Base-by-base conservation (phyloP, 176 grass and related monocot species). In the Lolium perenne region DNA sequence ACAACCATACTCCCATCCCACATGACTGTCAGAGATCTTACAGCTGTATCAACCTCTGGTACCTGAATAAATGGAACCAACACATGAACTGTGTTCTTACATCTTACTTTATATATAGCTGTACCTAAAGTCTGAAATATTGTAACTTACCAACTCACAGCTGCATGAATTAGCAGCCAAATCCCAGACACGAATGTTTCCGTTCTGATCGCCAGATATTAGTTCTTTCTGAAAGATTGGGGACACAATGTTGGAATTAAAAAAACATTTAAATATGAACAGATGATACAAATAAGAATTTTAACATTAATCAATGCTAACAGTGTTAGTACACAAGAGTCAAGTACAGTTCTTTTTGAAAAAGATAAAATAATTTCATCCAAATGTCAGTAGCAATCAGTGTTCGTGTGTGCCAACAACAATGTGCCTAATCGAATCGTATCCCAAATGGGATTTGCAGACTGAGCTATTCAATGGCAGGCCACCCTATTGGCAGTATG, bases 1-100 rank as follows among this genome's bases (percentile, higher is more conserved):
- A 94, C 97, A 67, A 99, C 94, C 94, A 99, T 99, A 88, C 93
- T 96, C 23, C 94, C 97, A 60, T 99, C 97, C 97, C 97, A 96
- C 94, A 99, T 99, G 82, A 91, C 89, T 41, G 84, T 91, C 84
- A 91, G 81, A 83, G 74, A 98, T 83, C 96, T 98, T 78, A 98
- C 92, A 91, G 96, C 96, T 65, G 93, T 98, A 89, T 98, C 93
- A 11, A 91, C 97, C 59, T 99, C 97, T 32, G 94, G 97, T 61
- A 96, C 96, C 93, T 95, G 41, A 50, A 82, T 60, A 51, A 23
- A 81, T 45, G 63, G 23, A 81, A 89, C 4, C 16, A 89, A 53
- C 10, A 78, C 25, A 76, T 75, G 38, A 86, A 65, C 43, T 68
- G 17, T 61, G 10, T 68, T 74, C 20, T 49, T 80, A 6, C 38